Base-by-base conservation (phyloP, 2,329 filamentous ascomycete genomes). In the Tympanopsis confertula region DNA sequence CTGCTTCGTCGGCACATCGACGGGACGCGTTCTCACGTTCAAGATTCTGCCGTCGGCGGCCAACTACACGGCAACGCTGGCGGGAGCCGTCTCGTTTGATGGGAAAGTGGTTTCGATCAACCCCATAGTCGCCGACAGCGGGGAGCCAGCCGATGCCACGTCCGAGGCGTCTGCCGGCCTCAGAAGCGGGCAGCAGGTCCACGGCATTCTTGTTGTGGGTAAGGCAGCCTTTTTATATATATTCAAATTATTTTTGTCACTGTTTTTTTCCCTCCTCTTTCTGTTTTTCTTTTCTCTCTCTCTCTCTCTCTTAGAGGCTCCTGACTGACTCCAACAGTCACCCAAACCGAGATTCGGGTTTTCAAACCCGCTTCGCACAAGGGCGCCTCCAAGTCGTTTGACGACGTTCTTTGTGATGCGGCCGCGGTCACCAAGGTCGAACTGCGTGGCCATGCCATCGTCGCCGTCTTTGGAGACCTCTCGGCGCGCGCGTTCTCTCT, bases 361-460 rank as follows among this genome's bases (percentile, higher is more conserved):
- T 83, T 82, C 62, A 75, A 72, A 41, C 79, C 81, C 1, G 68
- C 79, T 12, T 67, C 66, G 1, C 61, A 69, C 22, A 84, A 83
- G 56, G 80, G 80, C 18, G 78, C 79, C 0, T 70, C 78, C 47
- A 84, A 82, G 48, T 66, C 66, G 2, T 85, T 77, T 63, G 78
- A 83, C 45, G 69, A 75, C 41, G 71, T 26, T 45, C 56, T 82
- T 39, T 84, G 79, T 47, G 71, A 83, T 46, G 61, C 72, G 13
- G 79, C 80, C 3, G 61, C 64, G 2, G 63, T 84, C 1, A 68
- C 74, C 5, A 68, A 70, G 19, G 74, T 71, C 33, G 68, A 74
- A 47, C 69, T 71, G 33, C 65, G 69, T 20, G 77, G 77, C 2
- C 71, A 74, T 48, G 77, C 74, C 19, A 57, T 85, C 13, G 65